Percentiles rank a stretch among this genome's conserved stretches.
Evolutionary conservation across 73 alveolate species (phyloP).

Genomic region (Durusdinium trenchii): DNA sequence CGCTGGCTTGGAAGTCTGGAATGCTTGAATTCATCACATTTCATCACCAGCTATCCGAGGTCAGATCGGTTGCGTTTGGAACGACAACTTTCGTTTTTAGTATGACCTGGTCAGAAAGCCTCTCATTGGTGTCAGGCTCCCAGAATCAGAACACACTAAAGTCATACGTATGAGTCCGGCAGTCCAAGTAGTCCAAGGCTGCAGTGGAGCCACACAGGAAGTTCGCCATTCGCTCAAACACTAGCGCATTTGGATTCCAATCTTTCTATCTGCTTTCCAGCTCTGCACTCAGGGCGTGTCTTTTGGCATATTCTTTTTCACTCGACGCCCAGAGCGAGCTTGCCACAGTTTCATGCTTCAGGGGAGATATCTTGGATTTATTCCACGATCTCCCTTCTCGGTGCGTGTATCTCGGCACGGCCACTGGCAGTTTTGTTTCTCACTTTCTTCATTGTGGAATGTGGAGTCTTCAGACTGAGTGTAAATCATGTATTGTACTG

Average conservation of each 20-base stretch:
- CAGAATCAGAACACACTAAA: not conserved
- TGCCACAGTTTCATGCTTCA: not conserved
- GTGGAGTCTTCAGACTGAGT: not conserved
- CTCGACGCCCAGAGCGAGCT: not conserved
- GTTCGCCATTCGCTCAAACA: not conserved
- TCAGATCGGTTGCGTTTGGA: not conserved
- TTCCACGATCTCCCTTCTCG: slow-evolving; percentile 79
- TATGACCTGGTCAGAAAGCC: not conserved
- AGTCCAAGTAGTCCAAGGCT: slow-evolving; percentile 27
- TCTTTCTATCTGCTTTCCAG: slow-evolving; percentile 38
- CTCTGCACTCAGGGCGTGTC: not conserved
- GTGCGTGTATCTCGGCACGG: slow-evolving; percentile 43
- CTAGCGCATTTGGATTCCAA: slow-evolving; percentile 18
- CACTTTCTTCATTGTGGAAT: not conserved
- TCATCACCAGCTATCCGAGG: too few species aligned
- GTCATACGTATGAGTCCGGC: too few species aligned
- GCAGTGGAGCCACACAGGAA: not conserved
- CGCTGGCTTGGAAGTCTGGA: too few species aligned
- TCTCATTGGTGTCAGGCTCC: not conserved
- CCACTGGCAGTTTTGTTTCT: too few species aligned
- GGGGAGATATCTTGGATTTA: slow-evolving; percentile 74
- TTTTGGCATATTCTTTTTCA: not conserved
- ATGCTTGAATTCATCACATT: too few species aligned
- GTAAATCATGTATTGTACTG: not conserved
- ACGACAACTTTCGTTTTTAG: not conserved